Conservation (phyloP, 495 filamentous ascomycete species). For the Penicillium waksmanii region DNA sequence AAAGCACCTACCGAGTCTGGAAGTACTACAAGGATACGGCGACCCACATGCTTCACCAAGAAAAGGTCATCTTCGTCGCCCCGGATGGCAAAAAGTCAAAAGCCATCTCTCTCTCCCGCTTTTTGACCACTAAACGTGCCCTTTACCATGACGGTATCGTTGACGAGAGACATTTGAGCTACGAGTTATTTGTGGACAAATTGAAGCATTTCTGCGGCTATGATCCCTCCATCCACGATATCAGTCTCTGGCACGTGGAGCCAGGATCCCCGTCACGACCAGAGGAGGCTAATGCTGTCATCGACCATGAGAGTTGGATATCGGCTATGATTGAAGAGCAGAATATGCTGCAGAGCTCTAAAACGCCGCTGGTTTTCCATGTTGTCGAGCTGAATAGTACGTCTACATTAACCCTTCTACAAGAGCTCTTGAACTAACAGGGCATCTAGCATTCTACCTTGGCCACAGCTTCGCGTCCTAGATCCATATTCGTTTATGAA, state of each 20-base stretch:
- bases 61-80: no score
- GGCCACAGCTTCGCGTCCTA: no score
- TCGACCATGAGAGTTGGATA: neutral
- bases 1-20: no score
- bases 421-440: neutral
- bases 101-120: no score
- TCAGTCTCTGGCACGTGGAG: neutral
- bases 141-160: neutral
- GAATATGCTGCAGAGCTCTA: neutral
- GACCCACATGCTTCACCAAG: no score
- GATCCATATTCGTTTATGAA: no score
- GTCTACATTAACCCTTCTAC: neutral
- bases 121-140: no score
- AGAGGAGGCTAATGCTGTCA: neutral
- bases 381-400: neutral
- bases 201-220: neutral
- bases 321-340: slow-evolving; percentile 8
- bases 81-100: no score
- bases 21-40: no score
- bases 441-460: no score
- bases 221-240: neutral
- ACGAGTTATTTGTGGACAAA: neutral
- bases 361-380: neutral
- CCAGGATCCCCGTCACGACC: slow-evolving; percentile 6
- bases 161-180: neutral